Conservation (phyloP, 352 stramenopile genomes). For the Pythium insidiosum region DNA sequence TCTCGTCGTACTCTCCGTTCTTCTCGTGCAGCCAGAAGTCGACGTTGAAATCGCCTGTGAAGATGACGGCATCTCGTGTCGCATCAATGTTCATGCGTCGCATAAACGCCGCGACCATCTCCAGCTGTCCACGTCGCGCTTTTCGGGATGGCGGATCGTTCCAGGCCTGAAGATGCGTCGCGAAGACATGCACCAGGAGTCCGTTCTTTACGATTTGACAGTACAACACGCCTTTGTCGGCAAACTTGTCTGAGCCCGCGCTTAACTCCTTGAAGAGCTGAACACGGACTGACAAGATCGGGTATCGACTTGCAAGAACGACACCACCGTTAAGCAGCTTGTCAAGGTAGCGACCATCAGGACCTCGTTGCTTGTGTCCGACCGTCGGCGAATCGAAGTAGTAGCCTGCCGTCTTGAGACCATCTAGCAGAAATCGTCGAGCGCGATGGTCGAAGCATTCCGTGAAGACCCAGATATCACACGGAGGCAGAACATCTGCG, state of each 20-base stretch:
- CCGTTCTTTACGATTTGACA: slow-evolving; percentile 76
- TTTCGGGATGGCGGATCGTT: slow-evolving; percentile 46
- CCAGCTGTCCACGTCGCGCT: slow-evolving; percentile 59
- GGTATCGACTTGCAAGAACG: slow-evolving; percentile 59
- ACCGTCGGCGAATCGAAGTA: slow-evolving; percentile 69
- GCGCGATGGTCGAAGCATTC: slow-evolving; percentile 77
- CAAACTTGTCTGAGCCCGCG: slow-evolving; percentile 51
- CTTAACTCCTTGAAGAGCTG: slow-evolving; percentile 65
- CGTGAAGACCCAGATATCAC: slow-evolving; percentile 70
- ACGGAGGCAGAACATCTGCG: slow-evolving; percentile 48
- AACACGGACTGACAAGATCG: slow-evolving; percentile 61
- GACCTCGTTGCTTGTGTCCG: slow-evolving; percentile 53
- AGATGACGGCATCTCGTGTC: slow-evolving; percentile 47
- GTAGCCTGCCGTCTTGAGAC: slow-evolving; percentile 50
- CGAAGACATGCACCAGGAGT: slow-evolving; percentile 63
- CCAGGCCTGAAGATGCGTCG: slow-evolving; percentile 72
- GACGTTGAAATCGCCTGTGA: slow-evolving; percentile 68
- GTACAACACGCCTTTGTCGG: slow-evolving; percentile 75
- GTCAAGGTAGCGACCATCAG: slow-evolving; percentile 34
- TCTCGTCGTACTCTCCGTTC: slow-evolving; percentile 75
- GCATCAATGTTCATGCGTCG: slow-evolving; percentile 45
- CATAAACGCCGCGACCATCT: slow-evolving; percentile 53
- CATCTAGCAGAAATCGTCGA: slow-evolving; percentile 50
- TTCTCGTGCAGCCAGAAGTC: slow-evolving; percentile 70
- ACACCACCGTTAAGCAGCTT: slow-evolving; percentile 73